phyloP scores from a whole-genome alignment of 768 basidiomycete genomes.

The Cystobasidium ongulense region DNA sequence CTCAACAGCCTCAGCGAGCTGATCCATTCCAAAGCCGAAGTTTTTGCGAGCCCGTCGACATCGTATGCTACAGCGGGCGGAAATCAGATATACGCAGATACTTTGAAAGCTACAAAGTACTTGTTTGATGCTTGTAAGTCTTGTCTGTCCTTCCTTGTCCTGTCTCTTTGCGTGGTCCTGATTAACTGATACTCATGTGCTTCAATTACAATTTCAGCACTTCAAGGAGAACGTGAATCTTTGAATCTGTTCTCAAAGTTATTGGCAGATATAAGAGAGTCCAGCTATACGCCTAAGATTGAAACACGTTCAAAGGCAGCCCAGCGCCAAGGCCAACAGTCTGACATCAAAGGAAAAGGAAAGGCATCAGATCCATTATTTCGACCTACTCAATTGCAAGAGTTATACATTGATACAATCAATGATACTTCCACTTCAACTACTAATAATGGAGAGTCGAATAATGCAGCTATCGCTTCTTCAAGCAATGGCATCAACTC shows the following conservation, averaged over 20 bases:
- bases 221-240: background rate
- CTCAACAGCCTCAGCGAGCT: conserved; percentile 12
- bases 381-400: background rate
- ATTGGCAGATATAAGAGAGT: background rate
- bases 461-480: conserved; percentile 4
- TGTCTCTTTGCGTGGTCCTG: background rate
- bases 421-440: background rate
- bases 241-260: background rate
- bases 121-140: conserved; percentile 23
- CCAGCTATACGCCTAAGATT: background rate
- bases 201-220: background rate
- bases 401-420: background rate
- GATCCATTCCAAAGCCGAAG: conserved; percentile 12
- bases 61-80: background rate
- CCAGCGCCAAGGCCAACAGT: background rate
- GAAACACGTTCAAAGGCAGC: conserved; percentile 10
- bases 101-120: conserved; percentile 9
- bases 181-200: background rate
- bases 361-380: background rate
- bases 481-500: background rate
- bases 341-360: background rate
- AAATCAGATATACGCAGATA: background rate
- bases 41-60: conserved; percentile 12
- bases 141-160: background rate
- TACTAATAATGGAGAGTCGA: background rate